Base-by-base conservation (phyloP, 495 filamentous ascomycete species). In the Articulospora tetracladia region DNA sequence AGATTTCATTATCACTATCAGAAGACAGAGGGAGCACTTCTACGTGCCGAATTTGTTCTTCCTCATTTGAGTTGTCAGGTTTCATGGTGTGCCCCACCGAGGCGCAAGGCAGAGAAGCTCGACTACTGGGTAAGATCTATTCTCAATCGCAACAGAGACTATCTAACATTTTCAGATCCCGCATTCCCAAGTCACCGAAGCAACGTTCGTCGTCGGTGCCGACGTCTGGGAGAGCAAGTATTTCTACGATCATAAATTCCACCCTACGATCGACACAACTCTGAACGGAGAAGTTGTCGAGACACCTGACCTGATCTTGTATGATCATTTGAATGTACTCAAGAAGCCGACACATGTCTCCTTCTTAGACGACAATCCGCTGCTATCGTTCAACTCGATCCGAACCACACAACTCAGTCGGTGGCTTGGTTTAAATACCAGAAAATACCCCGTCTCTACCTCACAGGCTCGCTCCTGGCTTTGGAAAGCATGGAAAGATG, bases 401-500 rank as follows among this genome's bases (percentile, higher is more conserved):
- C 74, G 64, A 3, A 75, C 77, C 1, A 82, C 73, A 53, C 48
- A 75, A 10, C 36, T 83, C n/a, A 75, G 75, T 1, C 76, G 79
- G 6, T 61, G 76, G 0, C 66, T 84, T 7, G 70, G 79, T 1
- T 54, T 74, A 27, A 80, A 77, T 24, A 77, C 71, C 50, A 79
- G 77, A 58, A 72, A 74, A 36, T 79, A 79, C 61, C 74, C 78
- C 2, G 73, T 83, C 0, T 83, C 84, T 0, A 85, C 82, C 8
- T 81, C 82, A 23, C 76, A 74, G 49, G 74, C 82, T 59, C 73
- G 84, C 13, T 84, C 84, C 0, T 67, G 84, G 63, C 79, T 87
- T 36, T 87, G 84, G 84, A 82, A 83, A 56, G 74, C 77, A 3
- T 87, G 84, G 84, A 85, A 84, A 58, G 77, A 79, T n/a, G 73